Percentiles rank a stretch among this genome's conserved stretches.
These are phyloP conservation scores for Aspergillus brunneoviolaceus DNA, from an alignment of 2,329 filamentous ascomycete genomes.

Conservation along the genomic window DNA sequence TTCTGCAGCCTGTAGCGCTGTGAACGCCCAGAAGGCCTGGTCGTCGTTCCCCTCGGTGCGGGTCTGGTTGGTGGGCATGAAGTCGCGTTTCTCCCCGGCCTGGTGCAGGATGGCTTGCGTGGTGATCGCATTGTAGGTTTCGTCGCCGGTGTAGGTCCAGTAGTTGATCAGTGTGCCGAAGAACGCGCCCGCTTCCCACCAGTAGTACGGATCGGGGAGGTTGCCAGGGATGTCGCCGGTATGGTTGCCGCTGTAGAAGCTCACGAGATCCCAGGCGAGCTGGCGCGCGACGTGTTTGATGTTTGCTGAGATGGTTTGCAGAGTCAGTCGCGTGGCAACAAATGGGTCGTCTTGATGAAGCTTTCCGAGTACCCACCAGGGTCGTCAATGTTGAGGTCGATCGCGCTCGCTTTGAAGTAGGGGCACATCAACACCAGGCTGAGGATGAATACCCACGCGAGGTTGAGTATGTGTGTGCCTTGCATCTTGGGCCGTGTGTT, in stretches of 20 bases:
- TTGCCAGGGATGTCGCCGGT: slow-evolving; percentile 49
- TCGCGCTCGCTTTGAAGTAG: slow-evolving; percentile 1
- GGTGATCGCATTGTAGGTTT: slow-evolving; percentile 66
- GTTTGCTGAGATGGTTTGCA: not conserved
- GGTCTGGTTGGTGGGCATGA: slow-evolving; percentile 63
- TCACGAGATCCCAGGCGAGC: slow-evolving; percentile 50
- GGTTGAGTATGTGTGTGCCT: not conserved
- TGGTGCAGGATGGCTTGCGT: slow-evolving; percentile 69
- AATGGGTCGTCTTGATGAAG: not conserved
- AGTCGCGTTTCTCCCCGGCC: slow-evolving; percentile 67
- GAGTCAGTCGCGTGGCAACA: not conserved
- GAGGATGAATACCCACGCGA: not conserved
- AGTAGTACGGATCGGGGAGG: slow-evolving; percentile 50
- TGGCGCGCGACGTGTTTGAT: slow-evolving; percentile 48
- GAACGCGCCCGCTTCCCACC: slow-evolving; percentile 72
- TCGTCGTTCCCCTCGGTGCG: slow-evolving; percentile 49
- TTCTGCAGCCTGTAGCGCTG: slow-evolving; percentile 73
- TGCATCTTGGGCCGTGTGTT: not conserved
- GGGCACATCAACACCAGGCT: not conserved
- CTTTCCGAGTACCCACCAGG: not conserved
- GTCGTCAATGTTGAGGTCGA: slow-evolving; percentile 12
- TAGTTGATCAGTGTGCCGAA: slow-evolving; percentile 69
- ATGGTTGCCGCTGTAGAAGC: slow-evolving; percentile 50
- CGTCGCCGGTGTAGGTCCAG: slow-evolving; percentile 75
- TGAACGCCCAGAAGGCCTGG: slow-evolving; percentile 75